Evolutionary conservation across 2,329 filamentous ascomycete species (phyloP).

Genomic region (Aaosphaeria arxii): DNA sequence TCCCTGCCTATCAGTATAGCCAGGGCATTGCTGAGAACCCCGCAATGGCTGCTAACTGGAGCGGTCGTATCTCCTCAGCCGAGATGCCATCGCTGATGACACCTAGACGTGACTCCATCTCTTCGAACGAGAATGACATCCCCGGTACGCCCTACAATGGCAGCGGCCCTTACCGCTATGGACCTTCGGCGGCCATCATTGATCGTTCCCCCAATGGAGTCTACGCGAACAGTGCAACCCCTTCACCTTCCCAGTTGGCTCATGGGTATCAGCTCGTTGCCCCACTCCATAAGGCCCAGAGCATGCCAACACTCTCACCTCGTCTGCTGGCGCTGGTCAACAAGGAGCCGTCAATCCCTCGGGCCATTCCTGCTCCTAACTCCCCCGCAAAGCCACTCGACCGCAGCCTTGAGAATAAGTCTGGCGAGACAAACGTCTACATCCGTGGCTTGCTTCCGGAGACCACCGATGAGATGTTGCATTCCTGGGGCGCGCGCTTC

Average conservation of each 20-base stretch:
- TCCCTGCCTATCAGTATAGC: slow-evolving; percentile 44
- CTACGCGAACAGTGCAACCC: slow-evolving; percentile 48
- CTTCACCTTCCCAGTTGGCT: slow-evolving; percentile 48
- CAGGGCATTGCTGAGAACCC: slow-evolving; percentile 45
- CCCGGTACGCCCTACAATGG: slow-evolving; percentile 47
- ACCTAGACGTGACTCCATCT: slow-evolving; percentile 51
- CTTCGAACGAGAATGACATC: slow-evolving; percentile 52
- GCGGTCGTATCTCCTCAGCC: slow-evolving; percentile 43
- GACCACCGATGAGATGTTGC: slow-evolving; percentile 86
- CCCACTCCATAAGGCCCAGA: slow-evolving; percentile 35
- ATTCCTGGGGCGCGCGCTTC: slow-evolving; percentile 80
- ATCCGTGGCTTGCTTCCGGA: slow-evolving; percentile 94
- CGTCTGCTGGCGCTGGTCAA: slow-evolving; percentile 48
- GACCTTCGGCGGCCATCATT: slow-evolving; percentile 45
- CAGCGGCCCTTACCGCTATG: slow-evolving; percentile 44
- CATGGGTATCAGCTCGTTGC: slow-evolving; percentile 44
- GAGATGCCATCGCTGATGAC: slow-evolving; percentile 52
- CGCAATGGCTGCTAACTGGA: slow-evolving; percentile 47
- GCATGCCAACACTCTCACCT: slow-evolving; percentile 41
- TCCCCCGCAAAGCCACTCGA: slow-evolving; percentile 88
- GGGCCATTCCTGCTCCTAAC: slow-evolving; percentile 83
- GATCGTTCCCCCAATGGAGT: slow-evolving; percentile 50
- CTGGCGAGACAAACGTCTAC: slow-evolving; percentile 96
- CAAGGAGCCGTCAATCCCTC: slow-evolving; percentile 79
- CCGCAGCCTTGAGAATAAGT: slow-evolving; percentile 91